These are phyloP conservation scores for Eucalyptus guilfoylei DNA, from an alignment of 345 rosid species.

Conservation along the genomic window DNA sequence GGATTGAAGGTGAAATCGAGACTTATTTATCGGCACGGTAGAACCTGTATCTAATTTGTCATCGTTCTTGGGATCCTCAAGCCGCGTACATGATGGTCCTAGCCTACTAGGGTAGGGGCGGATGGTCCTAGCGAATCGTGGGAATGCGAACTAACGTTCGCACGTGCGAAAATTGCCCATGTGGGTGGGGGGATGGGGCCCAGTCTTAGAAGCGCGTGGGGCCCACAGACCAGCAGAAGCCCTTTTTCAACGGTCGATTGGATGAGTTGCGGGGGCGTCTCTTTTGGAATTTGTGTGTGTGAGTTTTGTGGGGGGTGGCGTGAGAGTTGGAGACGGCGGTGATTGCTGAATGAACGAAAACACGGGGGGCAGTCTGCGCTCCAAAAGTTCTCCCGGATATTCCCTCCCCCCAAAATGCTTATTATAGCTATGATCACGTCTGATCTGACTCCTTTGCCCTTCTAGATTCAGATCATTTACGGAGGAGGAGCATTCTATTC, in stretches of 20 bases:
- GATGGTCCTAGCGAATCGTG: not conserved
- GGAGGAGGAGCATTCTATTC: no score
- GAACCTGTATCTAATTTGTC: not conserved
- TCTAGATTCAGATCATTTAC: not conserved
- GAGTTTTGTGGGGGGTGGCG: not conserved
- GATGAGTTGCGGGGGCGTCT: not conserved
- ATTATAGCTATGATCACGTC: not conserved
- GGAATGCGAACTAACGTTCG: not conserved
- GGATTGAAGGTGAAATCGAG: not conserved
- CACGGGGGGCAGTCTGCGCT: not conserved
- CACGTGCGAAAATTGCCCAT: not conserved
- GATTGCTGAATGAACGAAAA: not conserved
- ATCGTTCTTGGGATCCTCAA: not conserved
- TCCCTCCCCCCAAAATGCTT: not conserved
- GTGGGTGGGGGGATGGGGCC: not conserved
- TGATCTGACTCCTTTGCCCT: not conserved
- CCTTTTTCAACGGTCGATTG: not conserved
- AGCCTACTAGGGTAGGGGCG: not conserved
- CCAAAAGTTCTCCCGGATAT: not conserved
- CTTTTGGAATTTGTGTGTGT: not conserved
- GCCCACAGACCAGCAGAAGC: not conserved
- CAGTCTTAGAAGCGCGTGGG: not conserved
- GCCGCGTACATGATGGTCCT: not conserved
- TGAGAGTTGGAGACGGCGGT: not conserved
- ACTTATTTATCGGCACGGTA: not conserved